phyloP scores from a whole-genome alignment of 306 rosid genomes.

The Arachis stenosperma region DNA sequence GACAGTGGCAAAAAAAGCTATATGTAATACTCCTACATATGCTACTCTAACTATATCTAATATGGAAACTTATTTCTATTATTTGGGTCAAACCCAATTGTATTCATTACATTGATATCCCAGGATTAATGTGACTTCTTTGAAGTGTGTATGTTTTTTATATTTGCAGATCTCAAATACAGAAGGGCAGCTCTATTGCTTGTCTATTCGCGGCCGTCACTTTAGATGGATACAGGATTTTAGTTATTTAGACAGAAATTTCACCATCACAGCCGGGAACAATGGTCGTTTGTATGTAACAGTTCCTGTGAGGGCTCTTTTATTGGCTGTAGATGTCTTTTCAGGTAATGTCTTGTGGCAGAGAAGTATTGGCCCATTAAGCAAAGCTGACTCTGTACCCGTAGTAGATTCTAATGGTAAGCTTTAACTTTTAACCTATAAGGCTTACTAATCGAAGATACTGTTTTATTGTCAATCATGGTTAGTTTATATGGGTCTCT shows the following conservation, averaged over 20 bases:
- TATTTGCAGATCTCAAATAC: conserved; percentile 69
- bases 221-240: conserved; percentile 81
- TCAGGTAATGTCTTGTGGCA: conserved; percentile 79
- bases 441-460: no score
- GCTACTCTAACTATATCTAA: no score
- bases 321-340: conserved; percentile 72
- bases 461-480: no score
- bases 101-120: not conserved
- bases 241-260: conserved; percentile 62
- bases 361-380: conserved; percentile 68
- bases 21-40: no score
- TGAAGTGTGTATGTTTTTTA: conserved; percentile 22
- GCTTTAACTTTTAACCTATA: no score
- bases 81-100: no score
- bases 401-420: conserved; percentile 81
- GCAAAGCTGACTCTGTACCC: conserved; percentile 52
- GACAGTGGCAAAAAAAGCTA: no score
- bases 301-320: conserved; percentile 57
- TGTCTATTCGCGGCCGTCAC: conserved; percentile 57
- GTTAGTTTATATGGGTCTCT: no score
- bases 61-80: no score
- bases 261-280: conserved; percentile 71
- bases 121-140: conserved; percentile 15
- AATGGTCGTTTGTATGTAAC: conserved; percentile 77
- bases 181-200: conserved; percentile 69